phyloP scores from a whole-genome alignment of 2,329 filamentous ascomycete species.

The Aspergillus persii region DNA sequence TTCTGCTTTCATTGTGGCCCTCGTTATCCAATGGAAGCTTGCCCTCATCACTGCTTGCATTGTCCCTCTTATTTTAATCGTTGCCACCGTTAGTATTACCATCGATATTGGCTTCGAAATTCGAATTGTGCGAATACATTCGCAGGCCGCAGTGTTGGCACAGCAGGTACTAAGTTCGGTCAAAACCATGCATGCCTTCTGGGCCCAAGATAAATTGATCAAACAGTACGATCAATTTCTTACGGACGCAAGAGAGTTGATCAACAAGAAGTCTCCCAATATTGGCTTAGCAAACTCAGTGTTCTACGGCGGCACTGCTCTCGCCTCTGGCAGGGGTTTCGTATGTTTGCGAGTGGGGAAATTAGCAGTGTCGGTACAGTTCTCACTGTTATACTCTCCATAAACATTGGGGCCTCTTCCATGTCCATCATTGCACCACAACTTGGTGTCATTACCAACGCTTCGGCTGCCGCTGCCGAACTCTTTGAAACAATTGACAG shows the following conservation, averaged over 20 bases:
- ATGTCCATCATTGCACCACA: neutral
- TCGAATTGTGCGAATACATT: neutral
- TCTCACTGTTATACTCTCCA: neutral
- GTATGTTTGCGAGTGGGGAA: neutral
- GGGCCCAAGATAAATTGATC: neutral
- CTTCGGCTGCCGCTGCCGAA: neutral
- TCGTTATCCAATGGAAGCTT: slow-evolving; percentile 3
- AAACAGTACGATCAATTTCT: neutral
- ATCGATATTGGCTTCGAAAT: neutral
- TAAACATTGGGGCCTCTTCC: neutral
- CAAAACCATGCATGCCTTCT: neutral
- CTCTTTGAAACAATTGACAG: neutral
- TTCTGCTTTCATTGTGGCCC: slow-evolving; percentile 6
- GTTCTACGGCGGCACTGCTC: neutral
- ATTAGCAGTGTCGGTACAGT: neutral
- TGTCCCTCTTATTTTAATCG: neutral
- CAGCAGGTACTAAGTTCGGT: neutral
- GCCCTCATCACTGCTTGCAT: neutral
- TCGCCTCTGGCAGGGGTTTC: slow-evolving; percentile 1
- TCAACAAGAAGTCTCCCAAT: neutral
- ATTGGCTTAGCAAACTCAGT: neutral
- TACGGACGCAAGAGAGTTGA: neutral
- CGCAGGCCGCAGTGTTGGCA: neutral
- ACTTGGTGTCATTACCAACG: neutral
- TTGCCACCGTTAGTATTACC: neutral